A percentile compares a stretch with the other conserved stretches of the same genome.
Conservation (phyloP, 225 moss, liverwort and hornwort species). For the Neckera pumila region DNA sequence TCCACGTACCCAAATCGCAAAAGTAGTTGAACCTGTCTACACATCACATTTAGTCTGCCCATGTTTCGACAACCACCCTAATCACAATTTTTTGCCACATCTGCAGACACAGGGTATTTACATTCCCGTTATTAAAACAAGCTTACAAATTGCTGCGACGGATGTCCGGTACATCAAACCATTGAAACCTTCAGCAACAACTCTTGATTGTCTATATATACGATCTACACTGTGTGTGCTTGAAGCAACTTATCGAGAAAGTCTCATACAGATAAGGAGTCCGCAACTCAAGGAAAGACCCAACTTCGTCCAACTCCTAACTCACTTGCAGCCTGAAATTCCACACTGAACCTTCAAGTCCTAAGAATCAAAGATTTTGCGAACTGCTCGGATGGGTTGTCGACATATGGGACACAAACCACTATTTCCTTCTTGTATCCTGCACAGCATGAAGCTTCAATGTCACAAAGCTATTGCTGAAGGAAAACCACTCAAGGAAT, state of each 20-base stretch:
- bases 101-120: background rate
- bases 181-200: background rate
- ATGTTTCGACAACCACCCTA: background rate
- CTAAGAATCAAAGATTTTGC: conserved; percentile 42
- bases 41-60: background rate
- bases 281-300: background rate
- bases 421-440: conserved; percentile 36
- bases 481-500: background rate
- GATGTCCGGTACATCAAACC: background rate
- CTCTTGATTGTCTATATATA: background rate
- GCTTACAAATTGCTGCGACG: background rate
- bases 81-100: background rate
- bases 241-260: background rate
- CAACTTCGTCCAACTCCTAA: background rate
- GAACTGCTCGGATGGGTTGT: conserved; percentile 35
- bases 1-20: background rate
- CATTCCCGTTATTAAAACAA: background rate
- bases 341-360: background rate
- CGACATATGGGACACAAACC: conserved; percentile 40
- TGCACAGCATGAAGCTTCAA: conserved; percentile 14
- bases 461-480: background rate
- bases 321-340: background rate
- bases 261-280: background rate
- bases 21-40: background rate
- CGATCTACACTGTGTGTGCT: background rate